Conservation (phyloP, 495 filamentous ascomycete genomes). For the Tricharina praecox region DNA sequence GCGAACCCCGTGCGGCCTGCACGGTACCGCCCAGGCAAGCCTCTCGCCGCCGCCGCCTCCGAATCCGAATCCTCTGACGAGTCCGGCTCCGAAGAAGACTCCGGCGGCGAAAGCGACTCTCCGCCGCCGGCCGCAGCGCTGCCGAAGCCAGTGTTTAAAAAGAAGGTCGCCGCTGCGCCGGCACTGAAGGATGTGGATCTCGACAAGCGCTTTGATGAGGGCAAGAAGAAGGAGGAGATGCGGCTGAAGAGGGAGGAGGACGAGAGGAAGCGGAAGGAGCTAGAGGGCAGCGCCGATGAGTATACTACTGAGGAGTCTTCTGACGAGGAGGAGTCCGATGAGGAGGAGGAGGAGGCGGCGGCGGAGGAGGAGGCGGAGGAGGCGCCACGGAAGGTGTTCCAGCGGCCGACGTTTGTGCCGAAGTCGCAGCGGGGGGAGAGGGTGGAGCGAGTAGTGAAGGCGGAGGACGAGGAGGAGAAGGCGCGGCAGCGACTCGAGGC, state of each 20-base stretch:
- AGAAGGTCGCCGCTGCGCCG: constrained; percentile 35
- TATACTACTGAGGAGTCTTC: constrained; percentile 29
- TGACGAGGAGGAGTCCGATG: constrained; percentile 45
- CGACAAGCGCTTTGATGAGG: constrained; percentile 34
- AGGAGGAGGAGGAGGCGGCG: constrained; percentile 37
- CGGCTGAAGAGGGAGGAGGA: constrained; percentile 41
- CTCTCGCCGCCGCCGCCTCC: constrained; percentile 43
- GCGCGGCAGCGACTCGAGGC: constrained; percentile 47
- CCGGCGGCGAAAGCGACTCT: constrained; percentile 25
- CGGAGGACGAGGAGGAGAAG: constrained; percentile 41
- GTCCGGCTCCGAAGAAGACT: constrained; percentile 17
- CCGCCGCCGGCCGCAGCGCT: too few species aligned
- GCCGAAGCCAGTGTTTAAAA: constrained; percentile 12
- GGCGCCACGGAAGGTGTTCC: constrained; percentile 57
- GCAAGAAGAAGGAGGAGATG: constrained; percentile 35
- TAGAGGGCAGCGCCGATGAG: constrained; percentile 26
- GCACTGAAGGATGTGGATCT: constrained; percentile 51
- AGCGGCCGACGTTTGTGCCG: constrained; percentile 82
- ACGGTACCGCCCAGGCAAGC: constrained; percentile 75
- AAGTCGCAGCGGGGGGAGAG: constrained; percentile 48
- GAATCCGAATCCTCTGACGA: constrained; percentile 29
- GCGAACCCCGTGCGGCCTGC: constrained; percentile 71
- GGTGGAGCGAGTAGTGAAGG: constrained; percentile 14
- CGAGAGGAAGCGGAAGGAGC: constrained; percentile 22
- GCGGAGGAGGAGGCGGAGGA: constrained; percentile 49